Percentiles rank a stretch among this genome's conserved stretches.
These are phyloP conservation scores for Phaseolus lunatus DNA, from an alignment of 306 rosid species.

Conservation along the genomic window DNA sequence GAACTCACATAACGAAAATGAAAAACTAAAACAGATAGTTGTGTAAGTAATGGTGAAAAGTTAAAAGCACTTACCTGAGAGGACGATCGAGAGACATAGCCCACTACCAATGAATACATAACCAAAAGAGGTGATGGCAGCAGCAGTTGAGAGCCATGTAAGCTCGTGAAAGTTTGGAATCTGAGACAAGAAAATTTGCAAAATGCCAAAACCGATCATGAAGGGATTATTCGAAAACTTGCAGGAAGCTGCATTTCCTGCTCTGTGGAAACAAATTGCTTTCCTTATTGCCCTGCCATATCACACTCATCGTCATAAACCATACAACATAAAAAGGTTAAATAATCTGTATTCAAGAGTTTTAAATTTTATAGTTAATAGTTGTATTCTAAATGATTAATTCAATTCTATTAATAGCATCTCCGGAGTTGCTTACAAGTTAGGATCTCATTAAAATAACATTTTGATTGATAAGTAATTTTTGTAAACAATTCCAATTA, in stretches of 20 bases:
- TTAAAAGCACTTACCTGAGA: constrained; percentile 46
- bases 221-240: constrained; percentile 63
- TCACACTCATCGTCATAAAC: not conserved
- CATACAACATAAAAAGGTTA: not conserved
- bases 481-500: too few species aligned
- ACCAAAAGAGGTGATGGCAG: constrained; percentile 70
- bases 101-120: constrained; percentile 61
- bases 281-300: constrained; percentile 58
- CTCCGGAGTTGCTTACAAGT: too few species aligned
- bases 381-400: not conserved
- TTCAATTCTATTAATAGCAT: too few species aligned
- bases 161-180: constrained; percentile 66
- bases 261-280: constrained; percentile 56
- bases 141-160: constrained; percentile 63
- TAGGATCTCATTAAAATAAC: too few species aligned
- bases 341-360: not conserved
- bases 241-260: constrained; percentile 56
- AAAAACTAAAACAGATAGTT: too few species aligned
- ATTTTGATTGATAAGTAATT: too few species aligned
- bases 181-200: constrained; percentile 64
- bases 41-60: not conserved
- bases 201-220: constrained; percentile 59
- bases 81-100: constrained; percentile 54
- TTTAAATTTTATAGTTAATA: not conserved
- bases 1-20: too few species aligned